Evolutionary conservation across 2,329 filamentous ascomycete genomes (phyloP).

Genomic region (Cercospora sp.): DNA sequence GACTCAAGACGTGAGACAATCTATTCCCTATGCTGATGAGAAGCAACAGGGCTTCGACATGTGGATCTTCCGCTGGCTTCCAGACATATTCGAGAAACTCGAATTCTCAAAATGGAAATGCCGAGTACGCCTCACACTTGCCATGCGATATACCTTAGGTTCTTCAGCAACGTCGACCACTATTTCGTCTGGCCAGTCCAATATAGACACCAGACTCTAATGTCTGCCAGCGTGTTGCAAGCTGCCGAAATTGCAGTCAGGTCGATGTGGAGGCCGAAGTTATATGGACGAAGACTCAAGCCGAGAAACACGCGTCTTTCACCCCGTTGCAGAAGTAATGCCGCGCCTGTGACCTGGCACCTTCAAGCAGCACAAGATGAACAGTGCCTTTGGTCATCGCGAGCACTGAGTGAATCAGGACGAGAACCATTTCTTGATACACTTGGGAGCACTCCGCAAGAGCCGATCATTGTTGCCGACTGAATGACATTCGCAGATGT

Average conservation of each 20-base stretch:
- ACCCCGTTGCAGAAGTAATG: slow-evolving; percentile 6
- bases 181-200: not conserved
- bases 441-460: not conserved
- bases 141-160: not conserved
- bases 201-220: not conserved
- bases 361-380: not conserved
- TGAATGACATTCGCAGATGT: not conserved
- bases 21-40: not conserved
- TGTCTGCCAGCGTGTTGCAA: not conserved
- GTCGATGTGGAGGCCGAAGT: slow-evolving; percentile 2
- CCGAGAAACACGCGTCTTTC: slow-evolving; percentile 5
- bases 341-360: not conserved
- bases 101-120: not conserved
- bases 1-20: not conserved
- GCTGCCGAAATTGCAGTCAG: not conserved
- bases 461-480: not conserved
- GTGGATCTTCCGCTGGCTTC: not conserved
- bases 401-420: not conserved
- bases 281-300: not conserved
- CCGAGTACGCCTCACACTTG: not conserved
- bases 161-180: not conserved
- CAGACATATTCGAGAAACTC: slow-evolving; percentile 4
- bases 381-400: not conserved
- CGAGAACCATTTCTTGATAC: too few species aligned
- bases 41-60: not conserved